Percentiles rank a stretch among this genome's conserved stretches.
These are phyloP conservation scores for Giardia muris DNA, from an alignment of 208 protist genomes.

Conservation along the genomic window DNA sequence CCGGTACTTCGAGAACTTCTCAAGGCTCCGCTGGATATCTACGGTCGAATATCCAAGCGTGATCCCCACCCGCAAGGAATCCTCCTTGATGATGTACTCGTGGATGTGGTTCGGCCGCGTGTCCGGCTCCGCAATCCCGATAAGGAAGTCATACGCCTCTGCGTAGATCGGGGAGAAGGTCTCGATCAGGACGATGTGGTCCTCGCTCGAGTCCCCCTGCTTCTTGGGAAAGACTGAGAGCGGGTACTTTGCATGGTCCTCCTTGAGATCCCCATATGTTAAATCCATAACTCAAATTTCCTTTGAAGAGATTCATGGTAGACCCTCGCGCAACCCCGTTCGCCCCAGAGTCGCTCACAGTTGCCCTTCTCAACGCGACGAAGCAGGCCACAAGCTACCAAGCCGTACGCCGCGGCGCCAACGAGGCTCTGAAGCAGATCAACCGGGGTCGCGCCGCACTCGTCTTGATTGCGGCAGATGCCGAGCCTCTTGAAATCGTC, in stretches of 20 bases:
- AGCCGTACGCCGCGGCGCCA: conserved; percentile 79
- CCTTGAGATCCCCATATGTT: not conserved
- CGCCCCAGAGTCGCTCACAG: not conserved
- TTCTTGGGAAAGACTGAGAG: not conserved
- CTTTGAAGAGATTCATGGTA: not conserved
- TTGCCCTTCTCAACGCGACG: conserved; percentile 80
- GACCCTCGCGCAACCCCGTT: not conserved
- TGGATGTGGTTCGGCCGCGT: conserved; percentile 5
- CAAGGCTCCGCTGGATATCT: not conserved
- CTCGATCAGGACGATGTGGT: not conserved
- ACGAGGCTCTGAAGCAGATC: conserved; percentile 95
- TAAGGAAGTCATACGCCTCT: conserved; percentile 14
- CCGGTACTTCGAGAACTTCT: conserved; percentile 1
- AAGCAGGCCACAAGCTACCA: conserved; percentile 87
- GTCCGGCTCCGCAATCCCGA: conserved; percentile 4
- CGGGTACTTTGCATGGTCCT: not conserved
- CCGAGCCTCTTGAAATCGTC: conserved; percentile 97
- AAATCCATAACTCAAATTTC: not conserved
- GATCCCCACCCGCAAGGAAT: not conserved
- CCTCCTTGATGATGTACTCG: conserved; percentile 19
- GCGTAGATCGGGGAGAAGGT: not conserved
- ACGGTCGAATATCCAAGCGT: not conserved
- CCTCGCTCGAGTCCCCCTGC: not conserved
- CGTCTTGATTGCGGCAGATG: conserved; percentile 94
- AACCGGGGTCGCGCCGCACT: conserved; percentile 92